Evolutionary conservation across 495 filamentous ascomycete genomes (phyloP).

Genomic region (Chlorociboria aeruginascens): DNA sequence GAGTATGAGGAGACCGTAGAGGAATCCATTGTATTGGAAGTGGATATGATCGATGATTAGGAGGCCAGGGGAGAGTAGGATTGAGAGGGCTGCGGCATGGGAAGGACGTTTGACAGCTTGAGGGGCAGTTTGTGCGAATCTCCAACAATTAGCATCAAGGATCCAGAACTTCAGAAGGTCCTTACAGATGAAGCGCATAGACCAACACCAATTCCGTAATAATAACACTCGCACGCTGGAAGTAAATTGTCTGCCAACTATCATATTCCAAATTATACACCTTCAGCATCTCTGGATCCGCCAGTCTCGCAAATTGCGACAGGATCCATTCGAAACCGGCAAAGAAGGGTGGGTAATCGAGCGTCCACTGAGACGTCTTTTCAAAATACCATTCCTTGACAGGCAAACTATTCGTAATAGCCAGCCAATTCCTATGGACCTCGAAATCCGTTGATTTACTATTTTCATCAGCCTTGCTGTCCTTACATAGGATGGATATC

Average conservation of each 20-base stretch:
- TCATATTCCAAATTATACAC: slow-evolving; percentile 73
- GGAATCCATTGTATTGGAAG: slow-evolving; percentile 97
- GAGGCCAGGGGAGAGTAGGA: slow-evolving; percentile 83
- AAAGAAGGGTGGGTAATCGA: slow-evolving; percentile 97
- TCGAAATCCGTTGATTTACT: slow-evolving; percentile 99
- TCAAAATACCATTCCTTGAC: slow-evolving; percentile 92
- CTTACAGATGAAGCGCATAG: slow-evolving; percentile 69
- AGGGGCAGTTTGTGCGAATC: slow-evolving; percentile 12
- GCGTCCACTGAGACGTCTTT: slow-evolving; percentile 95
- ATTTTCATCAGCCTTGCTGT: slow-evolving; percentile 2
- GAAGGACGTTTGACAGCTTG: slow-evolving; percentile 58
- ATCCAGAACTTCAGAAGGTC: not conserved
- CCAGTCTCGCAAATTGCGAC: slow-evolving; percentile 64
- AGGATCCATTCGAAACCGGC: slow-evolving; percentile 92
- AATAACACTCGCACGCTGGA: slow-evolving; percentile 81
- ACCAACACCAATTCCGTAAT: slow-evolving; percentile 73
- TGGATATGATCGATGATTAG: slow-evolving; percentile 98
- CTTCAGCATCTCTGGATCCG: slow-evolving; percentile 71
- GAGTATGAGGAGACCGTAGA: slow-evolving; percentile 80
- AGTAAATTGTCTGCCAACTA: slow-evolving; percentile 87
- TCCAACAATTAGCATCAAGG: not conserved
- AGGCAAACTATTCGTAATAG: slow-evolving; percentile 81
- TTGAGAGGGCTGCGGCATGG: slow-evolving; percentile 77
- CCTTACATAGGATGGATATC: slow-evolving; percentile 21
- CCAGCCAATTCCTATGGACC: slow-evolving; percentile 96